Percentiles rank a stretch among this genome's conserved stretches.
Evolutionary conservation across 129 eudicot genomes (phyloP).

Genomic region (Scalesia atractyloides): DNA sequence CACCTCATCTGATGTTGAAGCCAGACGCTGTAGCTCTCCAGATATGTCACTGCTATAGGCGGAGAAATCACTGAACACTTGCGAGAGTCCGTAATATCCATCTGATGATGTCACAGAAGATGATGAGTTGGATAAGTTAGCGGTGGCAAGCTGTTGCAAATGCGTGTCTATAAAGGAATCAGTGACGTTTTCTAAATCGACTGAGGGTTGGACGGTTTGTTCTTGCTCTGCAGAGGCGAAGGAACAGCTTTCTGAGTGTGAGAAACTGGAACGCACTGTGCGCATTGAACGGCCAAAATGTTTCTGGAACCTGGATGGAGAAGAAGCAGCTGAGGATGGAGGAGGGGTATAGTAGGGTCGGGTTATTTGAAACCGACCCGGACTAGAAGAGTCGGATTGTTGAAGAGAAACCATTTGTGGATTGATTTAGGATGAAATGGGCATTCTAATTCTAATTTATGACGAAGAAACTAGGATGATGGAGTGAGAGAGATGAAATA

Average conservation of each 20-base stretch:
- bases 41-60: conserved; percentile 82
- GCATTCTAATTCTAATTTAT: neutral
- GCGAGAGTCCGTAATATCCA: conserved; percentile 54
- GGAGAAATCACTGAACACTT: conserved; percentile 69
- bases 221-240: neutral
- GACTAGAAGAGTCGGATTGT: conserved; percentile 48
- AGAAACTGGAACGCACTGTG: conserved; percentile 69
- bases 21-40: conserved; percentile 80
- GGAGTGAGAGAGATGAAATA: too few species aligned
- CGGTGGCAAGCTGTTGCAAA: conserved; percentile 64
- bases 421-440: neutral
- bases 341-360: conserved; percentile 75
- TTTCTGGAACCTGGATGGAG: conserved; percentile 48
- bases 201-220: neutral
- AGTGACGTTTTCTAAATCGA: conserved; percentile 55
- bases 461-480: neutral
- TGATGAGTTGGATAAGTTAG: conserved; percentile 17
- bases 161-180: conserved; percentile 81
- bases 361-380: conserved; percentile 47
- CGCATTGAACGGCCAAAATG: conserved; percentile 85
- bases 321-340: conserved; percentile 55
- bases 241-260: conserved; percentile 37
- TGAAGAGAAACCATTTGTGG: conserved; percentile 64
- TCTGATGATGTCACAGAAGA: conserved; percentile 27
- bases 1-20: conserved; percentile 10